phyloP scores from a whole-genome alignment of 352 stramenopile genomes.

The Phytophthora tubulina region DNA sequence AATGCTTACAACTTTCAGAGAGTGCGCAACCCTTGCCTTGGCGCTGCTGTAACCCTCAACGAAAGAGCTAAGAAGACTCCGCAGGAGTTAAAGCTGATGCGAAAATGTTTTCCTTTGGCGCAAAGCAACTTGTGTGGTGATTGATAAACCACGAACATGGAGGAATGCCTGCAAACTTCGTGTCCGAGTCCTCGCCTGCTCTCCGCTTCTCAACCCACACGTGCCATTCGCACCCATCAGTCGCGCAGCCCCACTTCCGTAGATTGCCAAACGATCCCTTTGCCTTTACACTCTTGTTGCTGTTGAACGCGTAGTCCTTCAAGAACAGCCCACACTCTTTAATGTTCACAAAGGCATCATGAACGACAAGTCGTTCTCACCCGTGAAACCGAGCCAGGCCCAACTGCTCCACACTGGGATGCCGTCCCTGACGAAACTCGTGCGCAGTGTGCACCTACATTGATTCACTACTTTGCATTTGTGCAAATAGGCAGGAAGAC shows the following conservation, averaged over 20 bases:
- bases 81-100: background rate
- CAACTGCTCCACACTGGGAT: background rate
- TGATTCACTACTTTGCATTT: no score
- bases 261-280: background rate
- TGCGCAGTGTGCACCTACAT: no score
- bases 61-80: background rate
- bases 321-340: background rate
- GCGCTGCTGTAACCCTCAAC: background rate
- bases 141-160: background rate
- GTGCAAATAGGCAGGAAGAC: no score
- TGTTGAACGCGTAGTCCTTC: conserved; percentile 1
- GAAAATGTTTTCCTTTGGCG: background rate
- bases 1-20: background rate
- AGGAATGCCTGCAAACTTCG: background rate
- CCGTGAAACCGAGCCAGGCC: background rate
- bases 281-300: background rate
- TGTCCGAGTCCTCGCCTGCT: background rate
- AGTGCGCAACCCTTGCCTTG: background rate
- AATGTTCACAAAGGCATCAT: background rate
- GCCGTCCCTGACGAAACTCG: no score
- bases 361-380: no score
- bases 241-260: background rate
- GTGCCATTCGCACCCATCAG: background rate
- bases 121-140: background rate
- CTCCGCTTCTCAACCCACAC: background rate